Percentiles rank a stretch among this genome's conserved stretches.
Conservation (phyloP, 768 basidiomycete genomes). For the Russula griseocarnosa region DNA sequence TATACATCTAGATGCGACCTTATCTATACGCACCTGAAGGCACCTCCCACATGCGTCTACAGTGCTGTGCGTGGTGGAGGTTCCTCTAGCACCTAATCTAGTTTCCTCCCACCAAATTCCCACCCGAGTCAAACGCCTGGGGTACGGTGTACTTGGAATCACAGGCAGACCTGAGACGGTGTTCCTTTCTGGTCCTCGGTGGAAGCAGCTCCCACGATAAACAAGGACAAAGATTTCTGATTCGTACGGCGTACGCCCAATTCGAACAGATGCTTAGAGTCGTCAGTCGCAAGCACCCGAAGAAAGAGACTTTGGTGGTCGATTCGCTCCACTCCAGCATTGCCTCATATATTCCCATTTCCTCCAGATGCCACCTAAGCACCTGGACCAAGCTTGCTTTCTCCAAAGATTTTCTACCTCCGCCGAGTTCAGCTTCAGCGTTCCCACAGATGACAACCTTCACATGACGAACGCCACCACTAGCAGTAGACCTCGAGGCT, state of each 20-base stretch:
- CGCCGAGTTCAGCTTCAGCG: too few species aligned
- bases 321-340: slow-evolving; percentile 1
- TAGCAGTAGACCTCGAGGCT: too few species aligned
- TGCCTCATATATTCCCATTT: slow-evolving; percentile 1
- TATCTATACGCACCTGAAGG: background rate
- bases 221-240: background rate
- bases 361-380: background rate
- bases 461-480: too few species aligned
- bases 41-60: background rate
- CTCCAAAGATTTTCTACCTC: background rate
- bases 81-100: background rate
- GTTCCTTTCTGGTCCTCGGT: slow-evolving; percentile 4
- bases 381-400: background rate
- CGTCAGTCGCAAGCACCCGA: background rate
- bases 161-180: background rate
- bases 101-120: background rate
- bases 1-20: slow-evolving; percentile 4
- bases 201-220: background rate
- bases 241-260: slow-evolving; percentile 1
- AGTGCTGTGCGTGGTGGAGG: background rate
- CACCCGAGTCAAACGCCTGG: background rate
- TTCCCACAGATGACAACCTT: too few species aligned
- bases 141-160: background rate
- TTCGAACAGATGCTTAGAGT: slow-evolving; percentile 3
- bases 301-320: background rate